phyloP scores from a whole-genome alignment of 176 grass and related monocot species.

The Alloteropsis semialata region DNA sequence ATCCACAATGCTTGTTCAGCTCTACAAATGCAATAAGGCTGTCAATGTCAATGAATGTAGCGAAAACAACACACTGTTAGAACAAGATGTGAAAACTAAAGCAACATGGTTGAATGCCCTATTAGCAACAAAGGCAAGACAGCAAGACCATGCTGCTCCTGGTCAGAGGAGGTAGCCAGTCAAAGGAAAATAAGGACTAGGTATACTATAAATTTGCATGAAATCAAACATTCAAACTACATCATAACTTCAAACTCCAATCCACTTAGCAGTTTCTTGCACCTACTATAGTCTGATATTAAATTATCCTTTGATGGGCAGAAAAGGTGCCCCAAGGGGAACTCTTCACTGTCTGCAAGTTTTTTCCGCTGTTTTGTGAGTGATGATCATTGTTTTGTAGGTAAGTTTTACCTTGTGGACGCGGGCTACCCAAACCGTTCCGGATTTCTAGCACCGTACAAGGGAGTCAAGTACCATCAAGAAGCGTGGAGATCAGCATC shows the following conservation, averaged over 20 bases:
- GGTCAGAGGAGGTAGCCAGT: background rate
- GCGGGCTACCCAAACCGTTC: no score
- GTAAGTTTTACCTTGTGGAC: no score
- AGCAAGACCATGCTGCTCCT: background rate
- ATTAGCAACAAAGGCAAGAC: slow-evolving; percentile 6
- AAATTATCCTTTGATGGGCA: background rate
- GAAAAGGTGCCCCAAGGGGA: background rate
- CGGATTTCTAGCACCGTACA: no score
- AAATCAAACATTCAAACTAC: background rate
- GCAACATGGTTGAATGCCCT: background rate
- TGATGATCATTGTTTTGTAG: no score
- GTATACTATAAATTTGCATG: background rate
- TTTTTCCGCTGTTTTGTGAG: no score
- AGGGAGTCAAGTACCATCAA: no score
- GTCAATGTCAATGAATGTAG: slow-evolving; percentile 13
- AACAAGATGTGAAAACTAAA: no score
- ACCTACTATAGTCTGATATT: slow-evolving; percentile 4
- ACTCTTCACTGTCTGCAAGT: no score
- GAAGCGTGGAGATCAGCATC: no score
- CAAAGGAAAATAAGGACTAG: background rate
- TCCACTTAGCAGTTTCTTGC: background rate
- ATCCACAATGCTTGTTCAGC: slow-evolving; percentile 89
- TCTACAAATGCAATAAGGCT: slow-evolving; percentile 45
- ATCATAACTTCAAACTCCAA: background rate
- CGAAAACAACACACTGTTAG: no score